Conservation (phyloP, 2,329 filamentous ascomycete genomes). For the Nakataea oryzae region DNA sequence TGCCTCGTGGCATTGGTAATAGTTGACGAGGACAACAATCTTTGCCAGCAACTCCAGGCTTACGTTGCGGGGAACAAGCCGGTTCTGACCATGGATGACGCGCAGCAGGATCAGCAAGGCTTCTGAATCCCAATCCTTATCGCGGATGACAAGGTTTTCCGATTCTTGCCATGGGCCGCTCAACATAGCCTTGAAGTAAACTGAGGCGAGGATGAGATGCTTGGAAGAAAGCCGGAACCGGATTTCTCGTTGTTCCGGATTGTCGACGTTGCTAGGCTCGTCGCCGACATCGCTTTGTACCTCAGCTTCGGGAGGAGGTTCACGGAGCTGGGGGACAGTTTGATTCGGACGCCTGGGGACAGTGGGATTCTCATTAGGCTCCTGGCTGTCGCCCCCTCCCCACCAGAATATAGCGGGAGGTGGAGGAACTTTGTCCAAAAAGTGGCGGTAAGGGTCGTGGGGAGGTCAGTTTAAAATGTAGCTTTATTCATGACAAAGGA, state of each 20-base stretch:
- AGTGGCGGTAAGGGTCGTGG: too few relatives aligned
- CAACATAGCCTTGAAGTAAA: not conserved
- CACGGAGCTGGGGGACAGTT: too few relatives aligned
- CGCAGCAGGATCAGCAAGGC: slow-evolving; percentile 17
- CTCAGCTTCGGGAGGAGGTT: not conserved
- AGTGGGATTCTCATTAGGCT: too few relatives aligned
- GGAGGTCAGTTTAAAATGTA: too few relatives aligned
- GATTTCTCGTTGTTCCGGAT: not conserved
- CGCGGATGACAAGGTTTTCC: not conserved
- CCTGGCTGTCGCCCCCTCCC: too few relatives aligned
- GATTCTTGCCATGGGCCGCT: not conserved
- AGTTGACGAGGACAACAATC: slow-evolving; percentile 18
- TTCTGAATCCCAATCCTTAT: slow-evolving; percentile 14
- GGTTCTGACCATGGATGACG: slow-evolving; percentile 17
- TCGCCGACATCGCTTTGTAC: not conserved
- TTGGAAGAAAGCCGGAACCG: not conserved
- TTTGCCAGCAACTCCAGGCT: slow-evolving; percentile 14
- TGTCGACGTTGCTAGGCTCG: not conserved
- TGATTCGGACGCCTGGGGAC: too few relatives aligned
- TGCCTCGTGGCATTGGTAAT: slow-evolving; percentile 17
- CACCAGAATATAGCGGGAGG: too few relatives aligned
- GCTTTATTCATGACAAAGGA: too few relatives aligned
- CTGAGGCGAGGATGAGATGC: not conserved
- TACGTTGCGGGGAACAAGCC: slow-evolving; percentile 11
- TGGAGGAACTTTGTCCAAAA: too few relatives aligned